Evolutionary conservation across 2,329 filamentous ascomycete species (phyloP).

Genomic region (Xylaria digitata): DNA sequence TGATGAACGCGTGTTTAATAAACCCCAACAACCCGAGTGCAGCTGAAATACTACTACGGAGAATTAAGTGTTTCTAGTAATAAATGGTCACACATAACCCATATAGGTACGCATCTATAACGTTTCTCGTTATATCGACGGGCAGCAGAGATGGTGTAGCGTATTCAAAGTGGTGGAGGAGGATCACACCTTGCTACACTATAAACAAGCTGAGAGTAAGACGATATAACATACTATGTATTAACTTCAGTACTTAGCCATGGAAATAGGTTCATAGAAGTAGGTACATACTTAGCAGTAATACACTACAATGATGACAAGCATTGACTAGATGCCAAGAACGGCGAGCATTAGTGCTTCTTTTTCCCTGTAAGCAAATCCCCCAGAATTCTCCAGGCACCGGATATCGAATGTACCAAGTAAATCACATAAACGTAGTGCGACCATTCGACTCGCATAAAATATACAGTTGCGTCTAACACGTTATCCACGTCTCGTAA

Average conservation of each 20-base stretch:
- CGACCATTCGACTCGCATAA: neutral
- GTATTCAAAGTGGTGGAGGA: conserved; percentile 7
- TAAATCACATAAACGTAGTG: conserved; percentile 10
- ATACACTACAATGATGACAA: conserved; percentile 6
- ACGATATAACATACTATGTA: neutral
- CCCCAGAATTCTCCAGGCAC: conserved; percentile 6
- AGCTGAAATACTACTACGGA: conserved; percentile 39
- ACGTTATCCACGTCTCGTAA: neutral
- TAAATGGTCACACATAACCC: conserved; percentile 10
- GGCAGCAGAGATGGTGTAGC: conserved; percentile 8
- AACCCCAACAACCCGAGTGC: conserved; percentile 26
- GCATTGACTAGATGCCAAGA: conserved; percentile 1
- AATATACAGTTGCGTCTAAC: neutral
- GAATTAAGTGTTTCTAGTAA: conserved; percentile 30
- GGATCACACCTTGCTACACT: conserved; percentile 2
- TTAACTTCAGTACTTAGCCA: neutral
- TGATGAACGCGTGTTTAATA: conserved; percentile 28
- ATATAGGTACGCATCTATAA: conserved; percentile 12
- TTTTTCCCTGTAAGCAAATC: conserved; percentile 6
- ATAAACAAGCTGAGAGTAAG: conserved; percentile 7
- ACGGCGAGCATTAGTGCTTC: conserved; percentile 2
- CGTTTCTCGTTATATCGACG: conserved; percentile 5
- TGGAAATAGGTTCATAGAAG: neutral
- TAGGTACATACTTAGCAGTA: conserved; percentile 2
- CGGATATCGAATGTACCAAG: conserved; percentile 3